Evolutionary conservation across 2,329 filamentous ascomycete genomes (phyloP).

Genomic region (Onygenales sp.): DNA sequence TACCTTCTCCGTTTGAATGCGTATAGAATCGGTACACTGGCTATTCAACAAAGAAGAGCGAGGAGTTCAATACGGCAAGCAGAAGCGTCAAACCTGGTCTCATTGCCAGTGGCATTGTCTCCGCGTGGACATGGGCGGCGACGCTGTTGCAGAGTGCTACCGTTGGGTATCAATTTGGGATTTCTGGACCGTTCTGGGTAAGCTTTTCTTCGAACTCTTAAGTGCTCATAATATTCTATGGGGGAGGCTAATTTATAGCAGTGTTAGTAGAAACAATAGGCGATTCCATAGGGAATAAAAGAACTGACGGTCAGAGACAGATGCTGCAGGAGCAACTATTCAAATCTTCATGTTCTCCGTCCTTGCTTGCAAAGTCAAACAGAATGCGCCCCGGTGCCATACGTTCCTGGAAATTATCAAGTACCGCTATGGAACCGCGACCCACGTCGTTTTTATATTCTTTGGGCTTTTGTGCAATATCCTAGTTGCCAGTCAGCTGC

Average conservation of each 20-base stretch:
- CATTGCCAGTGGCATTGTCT: slow-evolving; percentile 82
- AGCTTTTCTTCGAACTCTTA: too few relatives aligned
- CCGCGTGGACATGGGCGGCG: slow-evolving; percentile 87
- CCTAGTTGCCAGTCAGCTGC: slow-evolving; percentile 77
- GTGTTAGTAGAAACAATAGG: slow-evolving; percentile 50
- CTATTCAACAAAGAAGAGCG: slow-evolving; percentile 70
- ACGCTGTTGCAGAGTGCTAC: slow-evolving; percentile 68
- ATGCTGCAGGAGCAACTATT: slow-evolving; percentile 53
- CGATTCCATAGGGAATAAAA: slow-evolving; percentile 13
- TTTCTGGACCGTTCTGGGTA: slow-evolving; percentile 53
- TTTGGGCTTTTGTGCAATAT: slow-evolving; percentile 85
- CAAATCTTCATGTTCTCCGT: slow-evolving; percentile 87
- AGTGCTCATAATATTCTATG: too few relatives aligned
- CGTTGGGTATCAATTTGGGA: slow-evolving; percentile 72
- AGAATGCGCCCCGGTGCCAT: slow-evolving; percentile 77
- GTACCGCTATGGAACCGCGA: slow-evolving; percentile 63
- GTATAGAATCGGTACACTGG: slow-evolving; percentile 26
- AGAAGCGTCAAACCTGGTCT: slow-evolving; percentile 82
- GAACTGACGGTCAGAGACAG: too few relatives aligned
- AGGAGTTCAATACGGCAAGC: slow-evolving; percentile 86
- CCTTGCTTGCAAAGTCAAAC: slow-evolving; percentile 80
- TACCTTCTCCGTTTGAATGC: slow-evolving; percentile 34
- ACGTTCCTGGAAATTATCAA: slow-evolving; percentile 74
- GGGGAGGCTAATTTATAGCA: too few relatives aligned
- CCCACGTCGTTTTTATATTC: slow-evolving; percentile 70